Conservation (phyloP, 495 filamentous ascomycete species). For the Penicillium pulvis region DNA sequence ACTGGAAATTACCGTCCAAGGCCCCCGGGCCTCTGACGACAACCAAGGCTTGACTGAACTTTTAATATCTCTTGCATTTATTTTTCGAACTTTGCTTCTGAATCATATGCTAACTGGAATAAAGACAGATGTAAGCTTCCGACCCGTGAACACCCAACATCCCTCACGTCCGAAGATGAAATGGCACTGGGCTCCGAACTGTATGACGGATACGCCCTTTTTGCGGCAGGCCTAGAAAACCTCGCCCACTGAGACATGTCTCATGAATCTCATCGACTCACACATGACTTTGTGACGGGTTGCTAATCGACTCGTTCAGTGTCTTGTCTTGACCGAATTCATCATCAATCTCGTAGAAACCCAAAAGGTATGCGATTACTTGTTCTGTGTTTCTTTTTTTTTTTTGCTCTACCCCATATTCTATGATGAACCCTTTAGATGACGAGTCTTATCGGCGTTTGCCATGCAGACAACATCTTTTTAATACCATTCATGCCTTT, state of each 20-base stretch:
- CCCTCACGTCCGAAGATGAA: conserved; percentile 73
- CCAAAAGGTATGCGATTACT: conserved; percentile 21
- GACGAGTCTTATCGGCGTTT: conserved; percentile 65
- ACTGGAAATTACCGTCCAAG: conserved; percentile 99
- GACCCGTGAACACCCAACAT: conserved; percentile 9
- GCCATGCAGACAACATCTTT: conserved; percentile 60
- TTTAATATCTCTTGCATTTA: conserved; percentile 15
- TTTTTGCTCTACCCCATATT: conserved; percentile 23
- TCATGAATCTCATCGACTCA: conserved; percentile 24
- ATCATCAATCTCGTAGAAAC: conserved; percentile 16
- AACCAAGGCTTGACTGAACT: conserved; percentile 88
- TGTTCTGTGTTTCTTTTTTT: conserved; percentile 1
- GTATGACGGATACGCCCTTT: conserved; percentile 85
- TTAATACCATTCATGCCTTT: conserved; percentile 62
- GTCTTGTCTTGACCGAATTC: conserved; percentile 3
- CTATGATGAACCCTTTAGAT: conserved; percentile 59
- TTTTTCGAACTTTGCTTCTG: conserved; percentile 6
- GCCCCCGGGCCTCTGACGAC: conserved; percentile 73
- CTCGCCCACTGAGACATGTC: conserved; percentile 88
- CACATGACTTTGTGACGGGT: conserved; percentile 26
- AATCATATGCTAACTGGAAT: conserved; percentile 29
- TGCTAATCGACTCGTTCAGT: conserved; percentile 36
- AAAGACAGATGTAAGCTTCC: conserved; percentile 39
- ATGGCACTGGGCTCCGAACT: conserved; percentile 99
- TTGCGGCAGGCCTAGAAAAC: conserved; percentile 99